These are phyloP conservation scores for Colletotrichum tabaci DNA, from an alignment of 2,329 filamentous ascomycete genomes.

Conservation along the genomic window DNA sequence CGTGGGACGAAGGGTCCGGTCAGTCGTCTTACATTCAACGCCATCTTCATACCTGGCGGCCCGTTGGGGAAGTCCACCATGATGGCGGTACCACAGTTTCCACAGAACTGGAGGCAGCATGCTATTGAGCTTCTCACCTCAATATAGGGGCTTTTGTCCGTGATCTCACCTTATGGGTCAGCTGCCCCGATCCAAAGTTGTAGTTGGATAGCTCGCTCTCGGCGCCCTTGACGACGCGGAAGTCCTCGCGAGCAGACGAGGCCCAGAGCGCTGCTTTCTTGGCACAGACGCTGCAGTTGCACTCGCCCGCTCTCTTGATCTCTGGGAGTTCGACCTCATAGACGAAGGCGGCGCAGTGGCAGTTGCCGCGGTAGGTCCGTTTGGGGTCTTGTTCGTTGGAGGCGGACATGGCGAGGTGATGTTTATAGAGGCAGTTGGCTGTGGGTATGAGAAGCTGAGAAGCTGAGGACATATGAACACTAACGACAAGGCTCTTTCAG, in stretches of 20 bases:
- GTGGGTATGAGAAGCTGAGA: neutral
- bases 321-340: conserved; percentile 69
- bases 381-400: conserved; percentile 25
- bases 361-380: conserved; percentile 68
- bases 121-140: neutral
- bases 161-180: conserved; percentile 59
- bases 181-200: conserved; percentile 55
- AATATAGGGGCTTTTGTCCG: neutral
- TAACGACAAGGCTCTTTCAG: neutral
- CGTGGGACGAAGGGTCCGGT: neutral
- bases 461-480: neutral
- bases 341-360: conserved; percentile 69
- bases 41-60: conserved; percentile 50
- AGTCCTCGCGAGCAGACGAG: conserved; percentile 49
- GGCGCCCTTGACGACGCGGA: conserved; percentile 64
- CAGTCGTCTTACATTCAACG: conserved; percentile 58
- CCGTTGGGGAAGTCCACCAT: conserved; percentile 50
- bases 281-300: conserved; percentile 78
- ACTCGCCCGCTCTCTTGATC: conserved; percentile 68
- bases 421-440: neutral
- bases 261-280: conserved; percentile 63
- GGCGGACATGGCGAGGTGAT: conserved; percentile 5
- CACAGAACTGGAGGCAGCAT: conserved; percentile 64
- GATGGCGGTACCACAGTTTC: conserved; percentile 63
- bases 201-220: conserved; percentile 60